Evolutionary conservation across 345 rosid species (phyloP).

Genomic region (Dipteronia sinensis): DNA sequence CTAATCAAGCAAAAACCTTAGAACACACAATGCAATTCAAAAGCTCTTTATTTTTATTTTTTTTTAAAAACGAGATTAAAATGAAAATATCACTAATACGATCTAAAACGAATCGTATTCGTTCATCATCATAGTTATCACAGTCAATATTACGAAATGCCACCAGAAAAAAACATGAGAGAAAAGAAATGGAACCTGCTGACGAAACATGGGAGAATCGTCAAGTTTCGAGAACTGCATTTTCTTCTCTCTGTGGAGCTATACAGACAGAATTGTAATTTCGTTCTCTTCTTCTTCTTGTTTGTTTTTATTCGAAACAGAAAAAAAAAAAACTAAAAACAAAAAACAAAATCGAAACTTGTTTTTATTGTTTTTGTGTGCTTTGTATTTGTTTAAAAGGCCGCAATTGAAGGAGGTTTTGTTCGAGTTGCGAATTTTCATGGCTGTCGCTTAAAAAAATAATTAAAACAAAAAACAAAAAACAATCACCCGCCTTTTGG

Average conservation of each 20-base stretch:
- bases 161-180: not conserved
- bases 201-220: constrained; percentile 89
- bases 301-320: constrained; percentile 12
- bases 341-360: not conserved
- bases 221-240: constrained; percentile 80
- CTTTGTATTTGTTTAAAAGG: constrained; percentile 12
- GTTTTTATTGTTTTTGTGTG: not conserved
- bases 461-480: not conserved
- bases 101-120: not conserved
- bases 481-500: constrained; percentile 14
- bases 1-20: not conserved
- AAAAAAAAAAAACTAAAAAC: not conserved
- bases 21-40: not conserved
- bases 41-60: not conserved
- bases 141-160: not conserved
- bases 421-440: constrained; percentile 48
- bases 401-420: constrained; percentile 20
- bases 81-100: not conserved
- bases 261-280: constrained; percentile 14
- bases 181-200: constrained; percentile 46
- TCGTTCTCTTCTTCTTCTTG: constrained; percentile 12
- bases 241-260: constrained; percentile 11
- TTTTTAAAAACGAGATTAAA: not conserved
- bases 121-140: not conserved
- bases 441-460: constrained; percentile 37